A percentile compares a stretch with the other conserved stretches of the same genome.
Conservation (phyloP, 2,329 filamentous ascomycete species). For the Trichoderma guizhouense region DNA sequence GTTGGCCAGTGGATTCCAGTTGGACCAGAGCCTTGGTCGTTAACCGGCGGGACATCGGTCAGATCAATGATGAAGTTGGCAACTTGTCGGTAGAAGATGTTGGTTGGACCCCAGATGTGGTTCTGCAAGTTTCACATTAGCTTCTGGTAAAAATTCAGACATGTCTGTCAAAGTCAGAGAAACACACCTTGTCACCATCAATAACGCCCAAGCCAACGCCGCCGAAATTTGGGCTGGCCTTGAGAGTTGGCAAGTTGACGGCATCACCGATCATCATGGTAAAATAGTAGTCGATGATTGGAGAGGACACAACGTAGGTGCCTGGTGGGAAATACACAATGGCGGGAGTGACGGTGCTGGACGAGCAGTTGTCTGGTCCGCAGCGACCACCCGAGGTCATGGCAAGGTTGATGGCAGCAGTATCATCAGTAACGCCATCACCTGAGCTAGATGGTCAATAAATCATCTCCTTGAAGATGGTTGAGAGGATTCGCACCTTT, state of each 20-base stretch:
- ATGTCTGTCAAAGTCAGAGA: neutral
- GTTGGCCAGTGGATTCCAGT: neutral
- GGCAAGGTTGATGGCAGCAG: conserved; percentile 35
- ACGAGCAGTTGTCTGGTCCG: neutral
- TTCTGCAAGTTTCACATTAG: neutral
- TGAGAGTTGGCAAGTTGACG: neutral
- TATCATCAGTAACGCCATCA: conserved; percentile 31
- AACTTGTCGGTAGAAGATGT: conserved; percentile 4
- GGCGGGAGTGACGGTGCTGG: conserved; percentile 34
- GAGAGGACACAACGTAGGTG: conserved; percentile 54
- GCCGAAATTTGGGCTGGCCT: neutral
- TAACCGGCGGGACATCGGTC: neutral
- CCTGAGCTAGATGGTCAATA: neutral
- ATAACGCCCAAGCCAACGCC: conserved; percentile 24
- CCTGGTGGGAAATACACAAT: conserved; percentile 39
- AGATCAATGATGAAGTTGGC: neutral
- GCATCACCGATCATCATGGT: conserved; percentile 31
- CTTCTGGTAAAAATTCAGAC: neutral
- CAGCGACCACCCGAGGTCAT: conserved; percentile 26
- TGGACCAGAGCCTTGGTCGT: neutral
- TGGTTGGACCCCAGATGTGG: conserved; percentile 22
- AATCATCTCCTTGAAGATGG: neutral
- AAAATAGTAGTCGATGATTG: conserved; percentile 57
- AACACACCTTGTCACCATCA: neutral
- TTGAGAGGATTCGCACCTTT: neutral